These are phyloP conservation scores for Setaria italica DNA, from an alignment of 202 grass and related monocot species.

Conservation along the genomic window DNA sequence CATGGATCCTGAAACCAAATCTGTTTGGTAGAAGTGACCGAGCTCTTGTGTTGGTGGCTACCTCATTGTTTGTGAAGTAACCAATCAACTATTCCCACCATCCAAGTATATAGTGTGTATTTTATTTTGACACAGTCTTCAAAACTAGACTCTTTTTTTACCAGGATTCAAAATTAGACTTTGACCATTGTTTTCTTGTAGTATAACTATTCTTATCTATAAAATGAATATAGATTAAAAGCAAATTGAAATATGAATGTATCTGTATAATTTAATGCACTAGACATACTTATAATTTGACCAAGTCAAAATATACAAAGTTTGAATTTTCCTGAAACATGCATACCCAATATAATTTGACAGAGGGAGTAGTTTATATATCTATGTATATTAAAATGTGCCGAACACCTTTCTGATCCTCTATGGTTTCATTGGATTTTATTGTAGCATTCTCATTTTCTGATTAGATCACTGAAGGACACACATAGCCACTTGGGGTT, in stretches of 20 bases:
- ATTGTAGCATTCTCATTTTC: background rate
- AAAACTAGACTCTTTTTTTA: background rate
- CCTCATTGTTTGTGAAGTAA: conserved; percentile 16
- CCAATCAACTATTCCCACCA: conserved; percentile 10
- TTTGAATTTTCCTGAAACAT: background rate
- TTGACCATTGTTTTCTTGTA: background rate
- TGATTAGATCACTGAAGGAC: conserved; percentile 13
- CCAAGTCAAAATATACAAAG: background rate
- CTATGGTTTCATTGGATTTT: too few species aligned
- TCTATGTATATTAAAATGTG: background rate
- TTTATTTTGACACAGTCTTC: background rate
- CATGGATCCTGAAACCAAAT: background rate
- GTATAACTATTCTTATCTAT: too few species aligned
- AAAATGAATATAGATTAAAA: too few species aligned
- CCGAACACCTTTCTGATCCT: too few species aligned
- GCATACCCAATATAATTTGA: background rate
- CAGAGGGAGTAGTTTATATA: conserved; percentile 6
- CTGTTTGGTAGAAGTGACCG: background rate
- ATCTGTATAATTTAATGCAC: too few species aligned
- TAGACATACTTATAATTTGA: background rate
- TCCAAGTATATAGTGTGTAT: background rate
- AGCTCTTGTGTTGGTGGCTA: background rate
- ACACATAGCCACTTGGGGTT: conserved; percentile 2
- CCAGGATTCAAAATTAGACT: background rate
- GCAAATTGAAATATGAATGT: too few species aligned